Percentiles rank a stretch among this genome's conserved stretches.
These are phyloP conservation scores for Cutaneotrichosporon arboriforme DNA, from an alignment of 1,284 basidiomycete genomes.

Conservation along the genomic window DNA sequence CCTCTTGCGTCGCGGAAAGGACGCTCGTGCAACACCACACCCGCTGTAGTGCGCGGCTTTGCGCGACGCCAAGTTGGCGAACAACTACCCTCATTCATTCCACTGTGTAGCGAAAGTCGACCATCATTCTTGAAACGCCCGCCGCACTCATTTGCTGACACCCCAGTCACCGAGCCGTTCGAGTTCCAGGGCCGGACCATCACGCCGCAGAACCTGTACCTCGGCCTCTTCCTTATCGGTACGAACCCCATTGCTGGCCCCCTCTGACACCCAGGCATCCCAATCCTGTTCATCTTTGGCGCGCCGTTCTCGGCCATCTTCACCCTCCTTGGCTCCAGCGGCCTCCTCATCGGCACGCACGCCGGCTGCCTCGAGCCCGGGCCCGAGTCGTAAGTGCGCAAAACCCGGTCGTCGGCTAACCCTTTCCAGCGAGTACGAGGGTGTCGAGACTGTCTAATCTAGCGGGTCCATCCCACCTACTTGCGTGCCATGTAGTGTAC, in stretches of 20 bases:
- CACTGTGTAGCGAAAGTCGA: no score
- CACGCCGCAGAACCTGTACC: slow-evolving; percentile 60
- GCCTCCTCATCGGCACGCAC: slow-evolving; percentile 51
- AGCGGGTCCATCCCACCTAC: neutral
- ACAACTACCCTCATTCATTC: no score
- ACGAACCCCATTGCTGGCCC: slow-evolving; percentile 10
- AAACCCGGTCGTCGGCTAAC: neutral
- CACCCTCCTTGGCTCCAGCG: slow-evolving; percentile 47
- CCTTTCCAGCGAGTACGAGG: slow-evolving; percentile 31
- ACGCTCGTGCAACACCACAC: no score
- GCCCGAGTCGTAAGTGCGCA: slow-evolving; percentile 39
- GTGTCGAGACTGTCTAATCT: slow-evolving; percentile 35
- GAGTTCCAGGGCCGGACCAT: slow-evolving; percentile 51
- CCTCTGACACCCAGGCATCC: slow-evolving; percentile 31
- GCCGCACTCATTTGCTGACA: no score
- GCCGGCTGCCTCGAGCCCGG: slow-evolving; percentile 55
- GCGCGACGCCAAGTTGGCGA: no score
- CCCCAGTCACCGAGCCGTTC: slow-evolving; percentile 41
- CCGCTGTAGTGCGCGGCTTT: no score
- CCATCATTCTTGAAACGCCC: no score
- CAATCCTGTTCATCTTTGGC: slow-evolving; percentile 43
- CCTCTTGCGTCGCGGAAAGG: no score
- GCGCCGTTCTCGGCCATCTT: slow-evolving; percentile 48
- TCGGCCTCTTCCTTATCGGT: slow-evolving; percentile 50
- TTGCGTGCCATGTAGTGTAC: neutral